phyloP scores from a whole-genome alignment of 2,329 filamentous ascomycete genomes.

The Xylaria sp. region DNA sequence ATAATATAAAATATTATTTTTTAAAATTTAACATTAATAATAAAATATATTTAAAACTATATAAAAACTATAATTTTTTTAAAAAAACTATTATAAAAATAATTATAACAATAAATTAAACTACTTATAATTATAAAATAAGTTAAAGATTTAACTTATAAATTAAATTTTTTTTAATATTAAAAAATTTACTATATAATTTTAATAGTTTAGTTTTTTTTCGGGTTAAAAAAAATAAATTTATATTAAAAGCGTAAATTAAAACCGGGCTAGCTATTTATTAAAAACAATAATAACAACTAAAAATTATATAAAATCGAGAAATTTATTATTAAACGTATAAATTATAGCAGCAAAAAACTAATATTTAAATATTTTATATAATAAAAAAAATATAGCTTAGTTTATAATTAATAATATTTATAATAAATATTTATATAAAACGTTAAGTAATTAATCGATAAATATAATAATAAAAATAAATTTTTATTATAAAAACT shows the following conservation, averaged over 20 bases:
- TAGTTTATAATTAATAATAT: slow-evolving; percentile 2
- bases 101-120: neutral
- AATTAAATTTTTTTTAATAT: slow-evolving; percentile 3
- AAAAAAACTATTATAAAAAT: slow-evolving; percentile 2
- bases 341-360: neutral
- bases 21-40: neutral
- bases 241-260: neutral
- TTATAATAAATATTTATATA: neutral
- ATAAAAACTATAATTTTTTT: slow-evolving; percentile 6
- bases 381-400: neutral
- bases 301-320: neutral
- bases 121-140: neutral
- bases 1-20: neutral
- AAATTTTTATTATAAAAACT: neutral
- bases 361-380: neutral
- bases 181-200: neutral
- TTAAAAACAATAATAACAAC: neutral
- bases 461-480: neutral
- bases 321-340: too few species aligned
- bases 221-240: neutral
- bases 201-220: neutral
- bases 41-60: neutral
- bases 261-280: neutral
- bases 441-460: neutral
- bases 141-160: neutral